phyloP scores from a whole-genome alignment of 352 stramenopile genomes.

The Blastocystis sp. region DNA sequence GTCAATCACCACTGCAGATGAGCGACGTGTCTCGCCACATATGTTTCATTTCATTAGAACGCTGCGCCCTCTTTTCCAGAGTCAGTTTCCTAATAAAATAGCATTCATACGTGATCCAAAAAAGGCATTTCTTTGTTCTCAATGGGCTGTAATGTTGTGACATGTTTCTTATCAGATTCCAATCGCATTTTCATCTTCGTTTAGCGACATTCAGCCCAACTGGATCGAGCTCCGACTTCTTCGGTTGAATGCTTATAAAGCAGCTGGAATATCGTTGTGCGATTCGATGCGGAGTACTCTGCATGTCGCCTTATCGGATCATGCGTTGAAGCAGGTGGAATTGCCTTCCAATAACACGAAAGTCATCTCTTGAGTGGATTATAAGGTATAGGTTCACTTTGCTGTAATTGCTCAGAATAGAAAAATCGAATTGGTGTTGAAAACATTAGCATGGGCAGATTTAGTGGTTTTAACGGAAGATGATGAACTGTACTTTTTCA shows the following conservation, averaged over 20 bases:
- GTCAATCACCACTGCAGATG: neutral
- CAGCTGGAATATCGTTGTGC: neutral
- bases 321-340: neutral
- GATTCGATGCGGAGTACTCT: neutral
- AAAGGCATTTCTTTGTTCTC: neutral
- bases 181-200: neutral
- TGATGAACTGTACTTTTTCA: neutral
- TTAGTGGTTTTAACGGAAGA: neutral
- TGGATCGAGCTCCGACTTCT: neutral
- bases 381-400: neutral
- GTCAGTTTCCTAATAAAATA: neutral
- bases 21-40: neutral
- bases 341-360: neutral
- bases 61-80: neutral
- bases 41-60: neutral
- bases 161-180: neutral
- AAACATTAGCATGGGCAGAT: neutral
- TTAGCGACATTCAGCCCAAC: neutral
- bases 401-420: neutral
- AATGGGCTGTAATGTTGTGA: neutral
- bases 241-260: neutral
- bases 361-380: neutral
- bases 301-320: neutral
- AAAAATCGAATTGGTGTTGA: neutral
- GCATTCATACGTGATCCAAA: neutral